Percentiles rank a stretch among this genome's conserved stretches.
phyloP scores from a whole-genome alignment of 495 filamentous ascomycete species.

The Cercophora samala region DNA sequence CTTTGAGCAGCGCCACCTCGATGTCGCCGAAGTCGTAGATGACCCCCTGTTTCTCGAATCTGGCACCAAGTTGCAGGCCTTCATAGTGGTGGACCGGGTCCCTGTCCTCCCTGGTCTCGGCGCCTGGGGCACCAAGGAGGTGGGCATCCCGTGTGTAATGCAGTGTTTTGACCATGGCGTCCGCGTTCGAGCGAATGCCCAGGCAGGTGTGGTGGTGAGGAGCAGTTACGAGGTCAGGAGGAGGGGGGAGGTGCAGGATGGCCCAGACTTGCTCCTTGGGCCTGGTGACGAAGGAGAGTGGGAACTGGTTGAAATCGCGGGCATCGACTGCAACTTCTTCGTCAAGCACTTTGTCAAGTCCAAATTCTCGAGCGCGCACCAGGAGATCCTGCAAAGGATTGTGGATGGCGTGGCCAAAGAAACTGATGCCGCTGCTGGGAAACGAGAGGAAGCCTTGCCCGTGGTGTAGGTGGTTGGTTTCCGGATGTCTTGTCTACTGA shows the following conservation, averaged over 20 bases:
- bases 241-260: constrained; percentile 23
- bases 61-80: constrained; percentile 30
- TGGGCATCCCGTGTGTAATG: constrained; percentile 35
- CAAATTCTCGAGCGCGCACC: constrained; percentile 28
- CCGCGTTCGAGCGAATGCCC: constrained; percentile 31
- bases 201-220: constrained; percentile 33
- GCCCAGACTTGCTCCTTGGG: constrained; percentile 4
- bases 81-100: constrained; percentile 37
- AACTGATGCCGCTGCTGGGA: not conserved
- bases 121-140: constrained; percentile 28
- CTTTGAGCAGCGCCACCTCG: constrained; percentile 30
- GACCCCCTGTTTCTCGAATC: constrained; percentile 38
- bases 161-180: constrained; percentile 35
- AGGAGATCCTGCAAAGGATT: constrained; percentile 27
- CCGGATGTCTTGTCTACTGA: not conserved
- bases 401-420: constrained; percentile 18
- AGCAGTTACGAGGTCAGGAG: constrained; percentile 36
- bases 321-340: constrained; percentile 27
- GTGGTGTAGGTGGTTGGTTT: constrained; percentile 2
- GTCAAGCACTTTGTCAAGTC: constrained; percentile 35
- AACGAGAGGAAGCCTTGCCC: not conserved
- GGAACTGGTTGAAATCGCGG: constrained; percentile 35
- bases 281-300: constrained; percentile 28
- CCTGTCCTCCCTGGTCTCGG: constrained; percentile 39
- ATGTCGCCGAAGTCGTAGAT: constrained; percentile 25